phyloP scores from a whole-genome alignment of 805 yeast genomes.

The Kuraishia molischiana region DNA sequence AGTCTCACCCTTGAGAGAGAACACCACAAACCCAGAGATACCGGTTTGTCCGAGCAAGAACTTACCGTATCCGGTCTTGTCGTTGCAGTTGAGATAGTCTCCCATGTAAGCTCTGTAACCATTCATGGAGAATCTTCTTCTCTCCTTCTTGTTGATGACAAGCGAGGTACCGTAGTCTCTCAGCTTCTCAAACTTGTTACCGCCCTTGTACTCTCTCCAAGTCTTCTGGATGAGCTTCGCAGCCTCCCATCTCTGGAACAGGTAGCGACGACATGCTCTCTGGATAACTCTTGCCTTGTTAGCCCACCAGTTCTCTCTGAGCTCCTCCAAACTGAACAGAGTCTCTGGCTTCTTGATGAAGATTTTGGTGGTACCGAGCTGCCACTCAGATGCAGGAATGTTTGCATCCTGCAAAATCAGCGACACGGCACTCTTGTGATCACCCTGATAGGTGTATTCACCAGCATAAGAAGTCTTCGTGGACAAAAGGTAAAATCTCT shows the following conservation, averaged over 20 bases:
- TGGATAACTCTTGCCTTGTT: conserved; percentile 97
- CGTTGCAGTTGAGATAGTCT: conserved; percentile 86
- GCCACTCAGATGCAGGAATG: conserved; percentile 76
- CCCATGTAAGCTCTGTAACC: conserved; percentile 90
- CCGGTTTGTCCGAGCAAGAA: conserved; percentile 64
- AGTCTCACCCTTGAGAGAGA: conserved; percentile 76
- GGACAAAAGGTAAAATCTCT: conserved; percentile 82
- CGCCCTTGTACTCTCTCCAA: conserved; percentile 73
- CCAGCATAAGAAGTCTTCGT: conserved; percentile 89
- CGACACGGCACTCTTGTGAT: conserved; percentile 39
- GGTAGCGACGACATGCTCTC: conserved; percentile 88
- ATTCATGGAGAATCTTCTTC: conserved; percentile 77
- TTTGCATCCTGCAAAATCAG: conserved; percentile 43
- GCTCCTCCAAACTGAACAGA: conserved; percentile 84
- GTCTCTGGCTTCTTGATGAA: conserved; percentile 97
- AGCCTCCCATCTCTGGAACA: conserved; percentile 74
- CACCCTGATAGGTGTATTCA: conserved; percentile 51
- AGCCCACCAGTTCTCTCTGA: conserved; percentile 97
- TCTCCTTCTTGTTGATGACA: conserved; percentile 70
- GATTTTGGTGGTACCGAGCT: conserved; percentile 84
- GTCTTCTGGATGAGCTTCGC: conserved; percentile 74
- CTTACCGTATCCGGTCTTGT: conserved; percentile 59
- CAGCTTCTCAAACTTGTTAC: conserved; percentile 73
- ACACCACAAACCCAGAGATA: conserved; percentile 58
- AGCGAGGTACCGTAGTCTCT: conserved; percentile 76